A percentile compares a stretch with the other conserved stretches of the same genome.
Evolutionary conservation across 768 basidiomycete species (phyloP).

Genomic region (Suillus cothurnatus): DNA sequence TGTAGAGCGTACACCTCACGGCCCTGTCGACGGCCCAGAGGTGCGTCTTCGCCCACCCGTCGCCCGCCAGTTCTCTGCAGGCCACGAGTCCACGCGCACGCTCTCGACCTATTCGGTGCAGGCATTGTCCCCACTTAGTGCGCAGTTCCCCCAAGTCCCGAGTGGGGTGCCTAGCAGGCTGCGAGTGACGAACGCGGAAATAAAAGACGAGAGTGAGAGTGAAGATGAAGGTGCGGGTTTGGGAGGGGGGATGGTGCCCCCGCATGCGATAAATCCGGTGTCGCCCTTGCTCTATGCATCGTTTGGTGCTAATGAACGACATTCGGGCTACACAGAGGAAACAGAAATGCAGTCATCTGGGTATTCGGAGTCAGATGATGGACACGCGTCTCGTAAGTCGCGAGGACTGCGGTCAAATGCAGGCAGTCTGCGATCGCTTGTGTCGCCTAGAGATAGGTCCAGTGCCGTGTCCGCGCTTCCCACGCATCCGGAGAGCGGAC

Average conservation of each 20-base stretch:
- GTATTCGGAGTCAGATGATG: constrained; percentile 32
- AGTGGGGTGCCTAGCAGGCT: constrained; percentile 32
- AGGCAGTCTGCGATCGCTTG: constrained; percentile 18
- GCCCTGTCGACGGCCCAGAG: constrained; percentile 12
- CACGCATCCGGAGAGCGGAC: constrained; percentile 19
- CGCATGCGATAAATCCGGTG: constrained; percentile 15
- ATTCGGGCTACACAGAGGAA: constrained; percentile 25
- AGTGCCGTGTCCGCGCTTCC: constrained; percentile 21
- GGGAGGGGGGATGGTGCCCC: constrained; percentile 3
- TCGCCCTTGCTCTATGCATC: constrained; percentile 45
- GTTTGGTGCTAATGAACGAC: constrained; percentile 39
- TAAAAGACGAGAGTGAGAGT: not conserved
- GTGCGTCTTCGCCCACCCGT: constrained; percentile 22
- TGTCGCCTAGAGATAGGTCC: constrained; percentile 16
- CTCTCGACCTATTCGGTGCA: constrained; percentile 18
- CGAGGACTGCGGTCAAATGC: constrained; percentile 10
- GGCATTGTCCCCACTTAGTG: constrained; percentile 23
- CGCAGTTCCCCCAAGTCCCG: constrained; percentile 36
- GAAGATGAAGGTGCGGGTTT: constrained; percentile 11
- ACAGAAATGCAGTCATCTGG: constrained; percentile 18
- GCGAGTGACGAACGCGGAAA: constrained; percentile 27
- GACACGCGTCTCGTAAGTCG: constrained; percentile 20
- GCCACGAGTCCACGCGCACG: constrained; percentile 12
- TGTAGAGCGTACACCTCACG: not conserved
- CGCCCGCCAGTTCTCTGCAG: constrained; percentile 24